A percentile compares a stretch with the other conserved stretches of the same genome.
Evolutionary conservation across 371 early-diverging fungal species (phyloP).

Genomic region (Circinella umbellata): DNA sequence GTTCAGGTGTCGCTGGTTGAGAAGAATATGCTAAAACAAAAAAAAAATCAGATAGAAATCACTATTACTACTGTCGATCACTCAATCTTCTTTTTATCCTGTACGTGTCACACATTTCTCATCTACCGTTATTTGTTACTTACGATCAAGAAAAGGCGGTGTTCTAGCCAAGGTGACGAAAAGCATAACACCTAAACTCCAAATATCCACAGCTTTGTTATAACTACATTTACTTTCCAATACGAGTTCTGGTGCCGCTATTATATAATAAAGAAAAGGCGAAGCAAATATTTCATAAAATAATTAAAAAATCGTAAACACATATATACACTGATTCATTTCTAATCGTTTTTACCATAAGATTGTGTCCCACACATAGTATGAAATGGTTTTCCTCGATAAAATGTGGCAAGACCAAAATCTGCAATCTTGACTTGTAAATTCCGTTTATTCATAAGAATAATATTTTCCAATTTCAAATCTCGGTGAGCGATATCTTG

Average conservation of each 20-base stretch:
- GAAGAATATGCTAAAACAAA: neutral
- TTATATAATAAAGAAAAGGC: neutral
- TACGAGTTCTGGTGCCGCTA: slow-evolving; percentile 13
- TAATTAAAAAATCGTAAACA: neutral
- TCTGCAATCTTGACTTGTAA: slow-evolving; percentile 81
- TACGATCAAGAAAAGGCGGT: neutral
- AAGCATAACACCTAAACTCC: slow-evolving; percentile 90
- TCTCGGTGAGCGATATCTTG: slow-evolving; percentile 52
- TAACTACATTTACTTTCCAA: slow-evolving; percentile 40
- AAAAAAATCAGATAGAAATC: neutral
- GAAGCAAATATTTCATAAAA: neutral
- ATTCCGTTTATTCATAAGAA: slow-evolving; percentile 61
- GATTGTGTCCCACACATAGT: slow-evolving; percentile 12
- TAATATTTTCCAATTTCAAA: slow-evolving; percentile 74
- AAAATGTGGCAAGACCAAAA: slow-evolving; percentile 77
- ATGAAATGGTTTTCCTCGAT: neutral
- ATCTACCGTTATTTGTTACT: neutral
- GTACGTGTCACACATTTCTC: neutral
- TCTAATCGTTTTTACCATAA: slow-evolving; percentile 1
- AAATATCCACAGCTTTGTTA: slow-evolving; percentile 87
- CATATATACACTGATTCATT: neutral
- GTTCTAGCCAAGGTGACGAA: neutral
- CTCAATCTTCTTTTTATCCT: no score
- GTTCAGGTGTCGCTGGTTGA: neutral
- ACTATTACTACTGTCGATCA: neutral